phyloP scores from a whole-genome alignment of 2,329 filamentous ascomycete species.

The Hypoxylon sp. region DNA sequence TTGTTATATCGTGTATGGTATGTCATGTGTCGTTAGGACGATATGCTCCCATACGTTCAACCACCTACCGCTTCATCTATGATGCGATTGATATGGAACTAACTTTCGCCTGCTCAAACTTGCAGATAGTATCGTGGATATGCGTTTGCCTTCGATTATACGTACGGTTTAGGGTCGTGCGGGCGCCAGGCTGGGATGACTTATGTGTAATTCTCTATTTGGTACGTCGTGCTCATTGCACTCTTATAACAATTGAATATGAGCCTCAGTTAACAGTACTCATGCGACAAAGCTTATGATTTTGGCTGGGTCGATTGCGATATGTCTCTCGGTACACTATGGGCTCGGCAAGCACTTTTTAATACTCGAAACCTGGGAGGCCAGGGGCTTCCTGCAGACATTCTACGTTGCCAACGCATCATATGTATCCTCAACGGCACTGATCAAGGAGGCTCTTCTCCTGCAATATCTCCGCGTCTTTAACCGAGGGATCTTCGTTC shows the following conservation, averaged over 20 bases:
- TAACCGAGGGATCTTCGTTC: conserved; percentile 37
- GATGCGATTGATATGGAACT: neutral
- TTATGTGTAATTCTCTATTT: conserved; percentile 47
- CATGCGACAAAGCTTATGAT: conserved; percentile 39
- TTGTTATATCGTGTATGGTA: conserved; percentile 52
- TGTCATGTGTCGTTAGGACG: conserved; percentile 5
- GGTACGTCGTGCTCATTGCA: conserved; percentile 32
- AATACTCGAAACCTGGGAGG: conserved; percentile 32
- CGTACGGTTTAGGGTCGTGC: conserved; percentile 45
- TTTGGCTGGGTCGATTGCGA: conserved; percentile 43
- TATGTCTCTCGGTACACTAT: conserved; percentile 39
- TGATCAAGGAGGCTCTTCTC: conserved; percentile 49
- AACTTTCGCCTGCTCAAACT: conserved; percentile 22
- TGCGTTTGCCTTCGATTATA: conserved; percentile 51
- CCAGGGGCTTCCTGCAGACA: conserved; percentile 41
- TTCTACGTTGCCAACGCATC: conserved; percentile 49
- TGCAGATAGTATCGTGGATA: conserved; percentile 50
- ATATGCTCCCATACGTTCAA: neutral
- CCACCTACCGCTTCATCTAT: neutral
- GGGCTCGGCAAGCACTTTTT: conserved; percentile 49
- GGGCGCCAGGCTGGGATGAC: conserved; percentile 49
- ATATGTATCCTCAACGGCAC: conserved; percentile 46
- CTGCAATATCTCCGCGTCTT: conserved; percentile 50
- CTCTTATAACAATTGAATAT: neutral
- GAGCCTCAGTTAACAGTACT: conserved; percentile 18